Percentiles rank a stretch among this genome's conserved stretches.
phyloP scores from a whole-genome alignment of 177 flowering plant species.

The Vitis hybrid region DNA sequence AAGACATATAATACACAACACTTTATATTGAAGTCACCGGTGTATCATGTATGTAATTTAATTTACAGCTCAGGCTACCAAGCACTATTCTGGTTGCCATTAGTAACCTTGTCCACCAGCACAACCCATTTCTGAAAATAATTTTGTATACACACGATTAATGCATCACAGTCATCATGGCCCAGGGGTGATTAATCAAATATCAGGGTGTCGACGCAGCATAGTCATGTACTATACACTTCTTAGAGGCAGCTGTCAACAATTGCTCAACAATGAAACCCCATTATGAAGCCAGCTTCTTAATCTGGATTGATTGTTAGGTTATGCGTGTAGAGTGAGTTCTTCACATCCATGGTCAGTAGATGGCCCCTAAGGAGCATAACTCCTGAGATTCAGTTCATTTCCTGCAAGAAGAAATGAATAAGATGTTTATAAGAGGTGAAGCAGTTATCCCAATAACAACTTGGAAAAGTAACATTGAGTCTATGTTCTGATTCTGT shows the following conservation, averaged over 20 bases:
- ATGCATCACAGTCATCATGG: too few relatives aligned
- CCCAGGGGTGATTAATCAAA: too few relatives aligned
- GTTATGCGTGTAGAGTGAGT: neutral
- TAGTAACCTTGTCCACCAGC: slow-evolving; percentile 1
- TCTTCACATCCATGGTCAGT: slow-evolving; percentile 10
- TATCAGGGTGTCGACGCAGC: neutral
- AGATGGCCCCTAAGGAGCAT: neutral
- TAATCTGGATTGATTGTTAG: too few relatives aligned
- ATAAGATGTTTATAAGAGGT: too few relatives aligned
- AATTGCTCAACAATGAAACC: neutral
- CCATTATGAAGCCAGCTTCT: slow-evolving; percentile 3
- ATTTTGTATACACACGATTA: too few relatives aligned
- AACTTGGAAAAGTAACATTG: too few relatives aligned
- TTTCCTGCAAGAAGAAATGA: slow-evolving; percentile 13
- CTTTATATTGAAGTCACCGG: too few relatives aligned
- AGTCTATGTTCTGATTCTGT: too few relatives aligned
- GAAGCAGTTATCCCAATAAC: too few relatives aligned
- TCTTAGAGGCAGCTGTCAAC: neutral
- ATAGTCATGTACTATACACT: slow-evolving; percentile 2
- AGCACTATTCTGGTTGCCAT: neutral
- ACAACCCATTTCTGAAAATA: neutral
- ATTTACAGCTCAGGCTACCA: slow-evolving; percentile 6
- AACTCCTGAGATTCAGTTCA: slow-evolving; percentile 9
- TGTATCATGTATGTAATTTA: neutral
- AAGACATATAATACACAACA: too few relatives aligned